phyloP scores from a whole-genome alignment of 2,329 filamentous ascomycete genomes.

The Aspergillus vadensis region DNA sequence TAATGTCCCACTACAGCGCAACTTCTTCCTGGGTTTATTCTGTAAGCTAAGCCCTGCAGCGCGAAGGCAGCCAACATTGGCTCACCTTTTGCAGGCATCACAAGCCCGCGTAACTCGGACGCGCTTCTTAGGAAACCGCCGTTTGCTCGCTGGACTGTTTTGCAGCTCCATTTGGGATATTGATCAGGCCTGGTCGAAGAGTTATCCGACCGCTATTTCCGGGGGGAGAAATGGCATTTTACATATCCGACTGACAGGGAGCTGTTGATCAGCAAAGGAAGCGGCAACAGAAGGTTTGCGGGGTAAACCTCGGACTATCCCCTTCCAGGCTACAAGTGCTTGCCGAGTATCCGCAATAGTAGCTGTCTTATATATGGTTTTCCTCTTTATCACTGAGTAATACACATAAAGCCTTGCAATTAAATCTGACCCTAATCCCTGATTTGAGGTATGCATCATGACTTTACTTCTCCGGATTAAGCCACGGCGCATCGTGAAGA shows the following conservation, averaged over 20 bases:
- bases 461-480: too few species aligned
- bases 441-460: too few species aligned
- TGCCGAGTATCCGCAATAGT: too few species aligned
- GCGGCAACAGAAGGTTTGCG: neutral
- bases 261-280: neutral
- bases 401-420: too few species aligned
- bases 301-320: neutral
- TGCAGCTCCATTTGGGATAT: slow-evolving; percentile 8
- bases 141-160: slow-evolving; percentile 10
- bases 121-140: slow-evolving; percentile 17
- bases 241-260: neutral
- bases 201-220: neutral
- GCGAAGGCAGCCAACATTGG: neutral
- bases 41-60: neutral
- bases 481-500: too few species aligned
- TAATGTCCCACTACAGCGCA: slow-evolving; percentile 19
- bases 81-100: slow-evolving; percentile 18
- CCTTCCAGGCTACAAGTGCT: neutral
- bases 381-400: too few species aligned
- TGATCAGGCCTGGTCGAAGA: neutral
- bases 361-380: too few species aligned
- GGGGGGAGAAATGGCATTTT: slow-evolving; percentile 1
- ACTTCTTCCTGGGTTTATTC: slow-evolving; percentile 13
- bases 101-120: slow-evolving; percentile 21
- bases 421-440: too few species aligned